Percentiles rank a stretch among this genome's conserved stretches.
phyloP scores from a whole-genome alignment of 495 filamentous ascomycete species.

The Durotheca rogersii region DNA sequence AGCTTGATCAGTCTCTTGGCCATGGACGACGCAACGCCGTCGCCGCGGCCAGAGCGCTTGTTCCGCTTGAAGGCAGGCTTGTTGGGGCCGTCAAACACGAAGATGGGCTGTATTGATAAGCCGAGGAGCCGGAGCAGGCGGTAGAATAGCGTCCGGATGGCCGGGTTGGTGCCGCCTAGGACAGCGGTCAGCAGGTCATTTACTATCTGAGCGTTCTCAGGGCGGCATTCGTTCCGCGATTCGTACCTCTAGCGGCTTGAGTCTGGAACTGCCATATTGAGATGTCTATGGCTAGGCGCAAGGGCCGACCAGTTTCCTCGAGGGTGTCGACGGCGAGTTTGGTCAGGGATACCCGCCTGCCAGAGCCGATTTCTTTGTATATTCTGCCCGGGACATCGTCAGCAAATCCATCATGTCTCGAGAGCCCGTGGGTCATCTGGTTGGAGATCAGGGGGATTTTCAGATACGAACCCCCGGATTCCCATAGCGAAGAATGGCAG shows the following conservation, averaged over 20 bases:
- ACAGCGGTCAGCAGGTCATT: conserved; percentile 1
- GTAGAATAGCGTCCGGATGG: conserved; percentile 89
- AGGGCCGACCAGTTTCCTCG: conserved; percentile 65
- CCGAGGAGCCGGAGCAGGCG: conserved; percentile 80
- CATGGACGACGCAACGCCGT: conserved; percentile 56
- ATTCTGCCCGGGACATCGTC: conserved; percentile 61
- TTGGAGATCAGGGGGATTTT: too few species aligned
- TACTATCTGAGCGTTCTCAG: neutral
- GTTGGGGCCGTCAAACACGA: conserved; percentile 91
- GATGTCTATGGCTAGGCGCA: conserved; percentile 90
- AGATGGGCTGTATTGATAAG: conserved; percentile 80
- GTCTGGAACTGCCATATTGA: conserved; percentile 98
- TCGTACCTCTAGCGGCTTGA: conserved; percentile 70
- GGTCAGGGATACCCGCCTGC: conserved; percentile 76
- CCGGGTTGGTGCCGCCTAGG: conserved; percentile 81
- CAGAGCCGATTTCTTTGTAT: conserved; percentile 82
- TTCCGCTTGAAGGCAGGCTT: conserved; percentile 92
- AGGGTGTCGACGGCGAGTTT: conserved; percentile 78
- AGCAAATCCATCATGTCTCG: conserved; percentile 11
- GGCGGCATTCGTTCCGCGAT: neutral
- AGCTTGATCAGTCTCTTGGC: conserved; percentile 78
- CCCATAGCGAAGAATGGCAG: too few species aligned
- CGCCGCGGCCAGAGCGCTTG: conserved; percentile 55
- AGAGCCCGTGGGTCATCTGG: too few species aligned
- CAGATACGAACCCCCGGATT: too few species aligned